phyloP scores from a whole-genome alignment of 768 basidiomycete species.

The Termitomyces sp. region DNA sequence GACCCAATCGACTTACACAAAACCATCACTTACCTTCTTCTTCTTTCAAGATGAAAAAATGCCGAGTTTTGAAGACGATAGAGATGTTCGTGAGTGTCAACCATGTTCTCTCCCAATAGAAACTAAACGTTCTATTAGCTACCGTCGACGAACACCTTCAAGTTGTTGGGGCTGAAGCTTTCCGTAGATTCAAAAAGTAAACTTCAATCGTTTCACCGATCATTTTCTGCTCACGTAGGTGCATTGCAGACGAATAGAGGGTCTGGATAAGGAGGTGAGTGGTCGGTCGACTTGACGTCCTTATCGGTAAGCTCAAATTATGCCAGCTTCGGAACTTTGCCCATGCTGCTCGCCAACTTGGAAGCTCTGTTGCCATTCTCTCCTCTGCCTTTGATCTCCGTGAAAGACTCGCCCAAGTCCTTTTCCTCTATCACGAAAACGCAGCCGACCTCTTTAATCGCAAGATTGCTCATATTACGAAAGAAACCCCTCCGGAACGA shows the following conservation, averaged over 20 bases:
- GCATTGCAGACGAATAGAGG: slow-evolving; percentile 43
- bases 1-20: neutral
- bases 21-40: neutral
- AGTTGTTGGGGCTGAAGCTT: slow-evolving; percentile 57
- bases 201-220: neutral
- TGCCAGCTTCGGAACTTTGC: slow-evolving; percentile 66
- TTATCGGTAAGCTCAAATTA: neutral
- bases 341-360: slow-evolving; percentile 70
- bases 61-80: slow-evolving; percentile 56
- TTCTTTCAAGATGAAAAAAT: slow-evolving; percentile 24
- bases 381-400: slow-evolving; percentile 71
- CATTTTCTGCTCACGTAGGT: neutral
- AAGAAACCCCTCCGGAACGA: slow-evolving; percentile 28
- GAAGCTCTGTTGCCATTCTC: slow-evolving; percentile 71
- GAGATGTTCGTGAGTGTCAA: slow-evolving; percentile 54
- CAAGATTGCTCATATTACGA: slow-evolving; percentile 42
- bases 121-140: slow-evolving; percentile 26
- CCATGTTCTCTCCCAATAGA: neutral
- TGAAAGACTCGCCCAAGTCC: slow-evolving; percentile 59
- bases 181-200: slow-evolving; percentile 58
- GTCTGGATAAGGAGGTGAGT: slow-evolving; percentile 58
- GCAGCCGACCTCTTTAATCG: slow-evolving; percentile 73
- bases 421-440: slow-evolving; percentile 70
- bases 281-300: neutral
- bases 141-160: slow-evolving; percentile 69